Percentiles rank a stretch among this genome's conserved stretches.
Conservation (phyloP, 192 early-diverging fungal genomes). For the Irineochytrium annulatum region DNA sequence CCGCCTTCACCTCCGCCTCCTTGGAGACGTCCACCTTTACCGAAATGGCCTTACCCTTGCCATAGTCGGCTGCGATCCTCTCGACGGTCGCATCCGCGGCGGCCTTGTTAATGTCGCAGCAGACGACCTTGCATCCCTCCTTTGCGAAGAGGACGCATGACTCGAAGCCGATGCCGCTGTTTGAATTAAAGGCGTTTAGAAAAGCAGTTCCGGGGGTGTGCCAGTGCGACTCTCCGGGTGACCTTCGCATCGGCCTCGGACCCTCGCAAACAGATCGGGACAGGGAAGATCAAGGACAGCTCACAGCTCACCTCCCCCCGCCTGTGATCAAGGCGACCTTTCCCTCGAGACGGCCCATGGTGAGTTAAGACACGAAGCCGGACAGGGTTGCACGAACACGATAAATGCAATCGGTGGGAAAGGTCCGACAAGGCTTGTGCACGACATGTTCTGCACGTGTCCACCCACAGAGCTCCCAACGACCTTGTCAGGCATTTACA, state of each 20-base stretch:
- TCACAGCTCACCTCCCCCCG: constrained; percentile 56
- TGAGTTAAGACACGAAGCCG: too few relatives aligned
- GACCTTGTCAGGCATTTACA: too few relatives aligned
- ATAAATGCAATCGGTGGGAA: too few relatives aligned
- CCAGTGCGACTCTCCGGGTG: neutral
- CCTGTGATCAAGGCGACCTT: constrained; percentile 84
- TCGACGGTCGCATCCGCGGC: constrained; percentile 49
- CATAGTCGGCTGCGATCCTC: constrained; percentile 43
- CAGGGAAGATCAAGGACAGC: neutral
- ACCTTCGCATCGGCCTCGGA: neutral
- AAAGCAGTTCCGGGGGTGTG: neutral
- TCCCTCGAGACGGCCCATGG: constrained; percentile 49
- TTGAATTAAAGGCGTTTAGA: neutral
- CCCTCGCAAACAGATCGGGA: neutral
- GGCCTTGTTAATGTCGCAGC: constrained; percentile 69
- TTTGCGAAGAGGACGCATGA: constrained; percentile 69
- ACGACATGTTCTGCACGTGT: too few relatives aligned
- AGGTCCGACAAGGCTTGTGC: too few relatives aligned
- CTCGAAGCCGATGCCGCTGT: constrained; percentile 78
- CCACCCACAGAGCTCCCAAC: too few relatives aligned
- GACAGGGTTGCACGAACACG: too few relatives aligned
- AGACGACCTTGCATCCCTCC: constrained; percentile 74
- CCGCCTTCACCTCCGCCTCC: constrained; percentile 63
- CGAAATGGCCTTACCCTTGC: constrained; percentile 44
- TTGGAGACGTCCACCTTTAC: constrained; percentile 69